These are phyloP conservation scores for Penicillium sp. DNA, from an alignment of 2,329 filamentous ascomycete genomes.

Conservation along the genomic window DNA sequence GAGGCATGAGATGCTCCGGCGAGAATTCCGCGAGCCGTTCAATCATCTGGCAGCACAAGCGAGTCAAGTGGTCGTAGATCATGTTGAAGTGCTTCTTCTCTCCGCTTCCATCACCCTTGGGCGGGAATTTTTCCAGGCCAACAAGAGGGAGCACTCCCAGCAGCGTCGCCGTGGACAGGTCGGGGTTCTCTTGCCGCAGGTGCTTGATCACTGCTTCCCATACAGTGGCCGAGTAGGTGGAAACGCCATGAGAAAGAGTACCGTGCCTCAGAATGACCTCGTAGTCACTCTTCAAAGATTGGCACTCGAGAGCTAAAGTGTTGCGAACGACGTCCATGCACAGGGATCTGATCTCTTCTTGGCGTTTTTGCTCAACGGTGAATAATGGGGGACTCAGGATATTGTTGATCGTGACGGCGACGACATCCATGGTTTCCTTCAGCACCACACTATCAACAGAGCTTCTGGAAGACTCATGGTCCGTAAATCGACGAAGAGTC, in stretches of 20 bases:
- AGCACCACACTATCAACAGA: conserved; percentile 45
- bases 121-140: conserved; percentile 67
- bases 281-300: conserved; percentile 63
- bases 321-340: conserved; percentile 61
- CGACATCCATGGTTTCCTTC: conserved; percentile 44
- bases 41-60: conserved; percentile 65
- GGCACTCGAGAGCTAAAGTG: conserved; percentile 64
- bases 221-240: conserved; percentile 65
- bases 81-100: conserved; percentile 71
- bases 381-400: conserved; percentile 54
- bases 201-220: conserved; percentile 71
- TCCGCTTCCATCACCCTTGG: conserved; percentile 39
- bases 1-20: conserved; percentile 58
- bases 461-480: conserved; percentile 40
- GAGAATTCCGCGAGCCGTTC: conserved; percentile 73
- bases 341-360: conserved; percentile 49
- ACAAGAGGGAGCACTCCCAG: conserved; percentile 64
- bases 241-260: conserved; percentile 60
- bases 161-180: conserved; percentile 68
- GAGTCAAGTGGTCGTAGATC: conserved; percentile 57
- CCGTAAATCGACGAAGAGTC: conserved; percentile 44
- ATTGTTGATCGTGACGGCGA: conserved; percentile 46
- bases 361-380: conserved; percentile 41
- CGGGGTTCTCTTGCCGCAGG: conserved; percentile 60
- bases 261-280: conserved; percentile 57